Evolutionary conservation across 2,329 filamentous ascomycete species (phyloP).

Genomic region (Calonectria pauciramosa): DNA sequence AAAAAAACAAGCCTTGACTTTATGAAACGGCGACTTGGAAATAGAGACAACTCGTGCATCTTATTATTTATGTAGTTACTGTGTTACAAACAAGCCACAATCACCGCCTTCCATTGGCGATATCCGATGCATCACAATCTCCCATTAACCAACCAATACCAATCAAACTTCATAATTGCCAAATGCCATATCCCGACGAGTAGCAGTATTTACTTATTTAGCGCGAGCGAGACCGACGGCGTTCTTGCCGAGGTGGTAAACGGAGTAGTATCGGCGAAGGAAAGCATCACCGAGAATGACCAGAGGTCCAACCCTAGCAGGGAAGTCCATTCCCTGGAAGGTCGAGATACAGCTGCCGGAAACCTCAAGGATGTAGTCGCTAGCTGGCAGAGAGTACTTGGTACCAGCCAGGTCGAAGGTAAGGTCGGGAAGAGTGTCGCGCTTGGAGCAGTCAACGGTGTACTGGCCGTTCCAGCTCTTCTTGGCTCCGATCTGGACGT

Average conservation of each 20-base stretch:
- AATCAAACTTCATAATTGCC: conserved; percentile 34
- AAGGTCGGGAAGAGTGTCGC: conserved; percentile 87
- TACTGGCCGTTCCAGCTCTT: conserved; percentile 99
- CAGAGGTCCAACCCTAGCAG: conserved; percentile 88
- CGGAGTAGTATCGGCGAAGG: conserved; percentile 90
- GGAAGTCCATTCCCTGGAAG: conserved; percentile 97
- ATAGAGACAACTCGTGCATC: conserved; percentile 27
- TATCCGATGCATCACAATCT: conserved; percentile 29
- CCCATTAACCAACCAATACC: conserved; percentile 4
- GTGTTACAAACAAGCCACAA: conserved; percentile 31
- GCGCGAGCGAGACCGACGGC: conserved; percentile 91
- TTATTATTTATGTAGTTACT: conserved; percentile 39
- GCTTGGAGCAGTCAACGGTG: conserved; percentile 89
- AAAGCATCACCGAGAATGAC: conserved; percentile 94
- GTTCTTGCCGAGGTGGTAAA: conserved; percentile 93
- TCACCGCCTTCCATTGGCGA: conserved; percentile 20
- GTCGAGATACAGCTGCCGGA: conserved; percentile 96
- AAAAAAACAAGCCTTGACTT: not conserved
- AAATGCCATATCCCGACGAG: conserved; percentile 35
- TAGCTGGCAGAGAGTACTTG: conserved; percentile 90
- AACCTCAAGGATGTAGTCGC: conserved; percentile 96
- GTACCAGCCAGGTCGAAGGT: conserved; percentile 91
- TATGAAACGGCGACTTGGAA: not conserved
- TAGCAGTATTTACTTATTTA: conserved; percentile 62
- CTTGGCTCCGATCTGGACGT: conserved; percentile 97